Evolutionary conservation across 2,329 filamentous ascomycete species (phyloP).

Genomic region (Arthrobotrys sinensis): DNA sequence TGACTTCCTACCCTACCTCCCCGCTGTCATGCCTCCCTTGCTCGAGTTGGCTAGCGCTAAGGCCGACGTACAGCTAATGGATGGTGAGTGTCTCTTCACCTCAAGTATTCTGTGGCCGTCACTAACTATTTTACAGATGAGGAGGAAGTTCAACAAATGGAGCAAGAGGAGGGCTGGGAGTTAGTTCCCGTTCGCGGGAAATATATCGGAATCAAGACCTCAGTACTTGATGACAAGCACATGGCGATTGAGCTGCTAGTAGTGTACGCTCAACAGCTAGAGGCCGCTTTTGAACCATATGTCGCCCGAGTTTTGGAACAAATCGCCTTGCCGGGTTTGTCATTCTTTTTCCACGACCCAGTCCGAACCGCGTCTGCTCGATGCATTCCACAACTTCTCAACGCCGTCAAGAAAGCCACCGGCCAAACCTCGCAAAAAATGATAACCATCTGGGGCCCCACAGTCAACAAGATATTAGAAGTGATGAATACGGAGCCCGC

Average conservation of each 20-base stretch:
- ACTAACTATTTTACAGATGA: conserved; percentile 74
- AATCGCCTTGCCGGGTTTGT: conserved; percentile 91
- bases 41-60: conserved; percentile 92
- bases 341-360: conserved; percentile 99
- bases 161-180: conserved; percentile 98
- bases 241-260: conserved; percentile 99
- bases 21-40: conserved; percentile 93
- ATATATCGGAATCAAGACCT: conserved; percentile 98
- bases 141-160: conserved; percentile 90
- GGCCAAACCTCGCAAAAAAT: conserved; percentile 85
- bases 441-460: conserved; percentile 84
- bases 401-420: conserved; percentile 93
- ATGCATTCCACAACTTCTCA: conserved; percentile 91
- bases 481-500: conserved; percentile 89
- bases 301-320: conserved; percentile 95
- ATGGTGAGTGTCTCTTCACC: conserved; percentile 67
- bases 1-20: conserved; percentile 93
- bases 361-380: conserved; percentile 96
- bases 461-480: conserved; percentile 91
- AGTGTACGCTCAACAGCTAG: conserved; percentile 96
- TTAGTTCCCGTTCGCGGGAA: conserved; percentile 96
- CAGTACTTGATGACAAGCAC: conserved; percentile 96
- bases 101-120: neutral
- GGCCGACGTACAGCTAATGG: conserved; percentile 95
- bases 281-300: conserved; percentile 91